Evolutionary conservation across 2,329 filamentous ascomycete species (phyloP).

Genomic region (Fusarium gaditjirri): DNA sequence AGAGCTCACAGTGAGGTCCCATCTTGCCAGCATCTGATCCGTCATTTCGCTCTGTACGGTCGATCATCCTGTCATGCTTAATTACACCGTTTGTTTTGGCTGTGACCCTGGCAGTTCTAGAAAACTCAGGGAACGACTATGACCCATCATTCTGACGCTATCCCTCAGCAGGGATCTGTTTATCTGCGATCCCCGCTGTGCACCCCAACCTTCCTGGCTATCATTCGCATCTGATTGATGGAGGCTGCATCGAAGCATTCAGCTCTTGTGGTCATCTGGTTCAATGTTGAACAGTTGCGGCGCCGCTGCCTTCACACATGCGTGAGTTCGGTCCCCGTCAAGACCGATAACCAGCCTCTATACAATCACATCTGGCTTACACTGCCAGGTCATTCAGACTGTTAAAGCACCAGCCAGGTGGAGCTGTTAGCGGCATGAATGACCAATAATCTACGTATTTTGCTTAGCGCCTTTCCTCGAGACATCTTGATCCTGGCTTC

Average conservation of each 20-base stretch:
- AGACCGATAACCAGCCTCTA: background rate
- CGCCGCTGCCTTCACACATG: constrained; percentile 12
- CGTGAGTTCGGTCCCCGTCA: constrained; percentile 1
- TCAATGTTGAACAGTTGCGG: background rate
- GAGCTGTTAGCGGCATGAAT: constrained; percentile 29
- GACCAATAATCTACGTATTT: constrained; percentile 25
- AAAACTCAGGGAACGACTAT: constrained; percentile 35
- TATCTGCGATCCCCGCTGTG: constrained; percentile 4
- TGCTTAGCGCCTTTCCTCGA: constrained; percentile 26
- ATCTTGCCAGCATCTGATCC: constrained; percentile 4
- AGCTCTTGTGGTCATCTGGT: constrained; percentile 13
- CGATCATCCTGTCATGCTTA: constrained; percentile 39
- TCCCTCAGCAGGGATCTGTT: constrained; percentile 19
- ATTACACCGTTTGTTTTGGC: constrained; percentile 35
- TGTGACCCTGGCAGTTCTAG: constrained; percentile 35
- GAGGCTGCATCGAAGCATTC: background rate
- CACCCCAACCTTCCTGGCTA: constrained; percentile 13
- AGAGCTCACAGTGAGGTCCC: constrained; percentile 13
- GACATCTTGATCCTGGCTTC: constrained; percentile 24
- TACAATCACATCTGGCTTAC: constrained; percentile 14
- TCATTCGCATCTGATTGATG: background rate
- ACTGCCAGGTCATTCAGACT: constrained; percentile 10
- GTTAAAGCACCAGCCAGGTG: constrained; percentile 16
- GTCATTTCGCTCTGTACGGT: constrained; percentile 13
- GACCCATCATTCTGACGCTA: constrained; percentile 15